A percentile compares a stretch with the other conserved stretches of the same genome.
phyloP scores from a whole-genome alignment of 306 rosid genomes.

The Comarum palustre region DNA sequence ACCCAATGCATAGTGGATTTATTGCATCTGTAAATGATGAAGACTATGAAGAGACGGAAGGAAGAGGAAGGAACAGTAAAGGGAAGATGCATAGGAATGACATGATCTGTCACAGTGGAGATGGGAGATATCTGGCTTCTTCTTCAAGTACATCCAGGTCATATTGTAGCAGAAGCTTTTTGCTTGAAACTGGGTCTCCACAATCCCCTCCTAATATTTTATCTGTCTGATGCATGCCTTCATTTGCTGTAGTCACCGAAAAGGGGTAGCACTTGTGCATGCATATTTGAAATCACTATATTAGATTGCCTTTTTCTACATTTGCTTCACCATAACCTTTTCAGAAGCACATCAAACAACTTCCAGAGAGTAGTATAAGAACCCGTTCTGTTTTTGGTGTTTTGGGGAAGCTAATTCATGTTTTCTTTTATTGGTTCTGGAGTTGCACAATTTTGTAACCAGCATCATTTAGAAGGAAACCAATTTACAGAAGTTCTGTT shows the following conservation, averaged over 20 bases:
- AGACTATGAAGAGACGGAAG: slow-evolving; percentile 55
- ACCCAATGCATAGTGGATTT: slow-evolving; percentile 76
- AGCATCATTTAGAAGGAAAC: background rate
- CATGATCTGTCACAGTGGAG: slow-evolving; percentile 61
- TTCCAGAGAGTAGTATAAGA: background rate
- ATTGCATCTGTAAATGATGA: slow-evolving; percentile 58
- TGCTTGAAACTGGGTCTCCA: slow-evolving; percentile 84
- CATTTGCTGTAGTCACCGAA: background rate
- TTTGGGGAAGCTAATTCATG: slow-evolving; percentile 11
- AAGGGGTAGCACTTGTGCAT: background rate
- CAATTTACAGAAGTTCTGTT: background rate
- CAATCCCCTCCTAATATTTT: slow-evolving; percentile 69
- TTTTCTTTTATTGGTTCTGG: slow-evolving; percentile 5
- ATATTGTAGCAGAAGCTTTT: slow-evolving; percentile 86
- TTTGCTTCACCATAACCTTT: background rate
- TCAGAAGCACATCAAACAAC: background rate
- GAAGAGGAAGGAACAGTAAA: slow-evolving; percentile 63
- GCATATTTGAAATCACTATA: slow-evolving; percentile 1
- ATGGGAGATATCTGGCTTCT: slow-evolving; percentile 87
- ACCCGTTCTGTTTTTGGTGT: background rate
- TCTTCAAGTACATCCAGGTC: slow-evolving; percentile 97
- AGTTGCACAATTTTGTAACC: slow-evolving; percentile 6
- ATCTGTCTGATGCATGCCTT: slow-evolving; percentile 39
- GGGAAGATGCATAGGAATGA: slow-evolving; percentile 62
- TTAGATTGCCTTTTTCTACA: background rate